phyloP scores from a whole-genome alignment of 225 moss, liverwort and hornwort genomes.

The Bryum argenteum region DNA sequence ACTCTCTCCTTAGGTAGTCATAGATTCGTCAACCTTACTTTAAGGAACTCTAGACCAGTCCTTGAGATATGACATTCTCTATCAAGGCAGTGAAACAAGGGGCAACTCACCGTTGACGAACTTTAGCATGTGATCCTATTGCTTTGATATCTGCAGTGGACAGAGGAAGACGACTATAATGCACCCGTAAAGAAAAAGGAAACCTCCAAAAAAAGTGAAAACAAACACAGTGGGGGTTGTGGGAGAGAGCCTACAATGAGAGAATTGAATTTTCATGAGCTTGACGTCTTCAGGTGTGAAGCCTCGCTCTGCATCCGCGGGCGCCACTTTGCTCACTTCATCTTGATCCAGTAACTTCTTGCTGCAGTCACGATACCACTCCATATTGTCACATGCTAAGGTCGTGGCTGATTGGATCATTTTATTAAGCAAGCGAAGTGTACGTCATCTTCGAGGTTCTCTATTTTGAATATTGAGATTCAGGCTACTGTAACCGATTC shows the following conservation, averaged over 20 bases:
- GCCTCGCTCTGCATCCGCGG: constrained; percentile 80
- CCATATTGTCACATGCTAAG: too few species aligned
- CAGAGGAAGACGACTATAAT: constrained; percentile 28
- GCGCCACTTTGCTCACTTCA: constrained; percentile 83
- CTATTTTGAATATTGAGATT: too few species aligned
- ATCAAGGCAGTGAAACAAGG: too few species aligned
- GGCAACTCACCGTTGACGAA: constrained; percentile 78
- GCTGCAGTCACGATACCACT: constrained; percentile 42
- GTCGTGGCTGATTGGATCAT: too few species aligned
- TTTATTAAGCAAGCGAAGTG: too few species aligned
- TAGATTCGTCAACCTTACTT: too few species aligned
- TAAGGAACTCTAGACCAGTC: too few species aligned
- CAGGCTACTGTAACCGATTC: too few species aligned
- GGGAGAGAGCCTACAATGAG: constrained; percentile 54
- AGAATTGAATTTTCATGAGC: constrained; percentile 85
- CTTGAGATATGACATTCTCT: too few species aligned
- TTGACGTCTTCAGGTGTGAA: constrained; percentile 88
- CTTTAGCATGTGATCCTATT: constrained; percentile 69
- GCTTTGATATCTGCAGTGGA: constrained; percentile 74
- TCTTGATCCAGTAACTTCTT: constrained; percentile 94
- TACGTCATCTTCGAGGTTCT: too few species aligned
- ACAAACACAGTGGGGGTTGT: not conserved
- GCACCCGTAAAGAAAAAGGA: constrained; percentile 19
- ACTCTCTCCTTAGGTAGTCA: too few species aligned
- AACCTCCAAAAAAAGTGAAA: not conserved